Conservation (phyloP, 2,329 filamentous ascomycete genomes). For the Epichloe sibirici region DNA sequence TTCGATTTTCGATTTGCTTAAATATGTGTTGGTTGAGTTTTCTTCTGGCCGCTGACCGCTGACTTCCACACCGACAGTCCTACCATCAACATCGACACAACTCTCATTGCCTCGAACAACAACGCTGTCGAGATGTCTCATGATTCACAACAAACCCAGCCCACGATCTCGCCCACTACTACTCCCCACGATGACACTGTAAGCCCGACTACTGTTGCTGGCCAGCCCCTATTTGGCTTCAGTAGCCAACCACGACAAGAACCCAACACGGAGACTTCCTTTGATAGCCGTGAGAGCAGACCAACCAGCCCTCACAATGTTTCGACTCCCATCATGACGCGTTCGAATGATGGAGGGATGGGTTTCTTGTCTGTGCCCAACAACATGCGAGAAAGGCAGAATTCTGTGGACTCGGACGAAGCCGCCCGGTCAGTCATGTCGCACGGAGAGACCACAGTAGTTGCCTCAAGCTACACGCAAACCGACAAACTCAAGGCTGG, state of each 20-base stretch:
- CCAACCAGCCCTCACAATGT: conserved; percentile 65
- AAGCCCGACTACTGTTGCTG: conserved; percentile 27
- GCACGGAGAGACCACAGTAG: conserved; percentile 51
- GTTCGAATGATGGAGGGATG: conserved; percentile 32
- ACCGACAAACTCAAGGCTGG: conserved; percentile 27
- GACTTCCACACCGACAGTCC: conserved; percentile 23
- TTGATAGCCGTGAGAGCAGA: conserved; percentile 53
- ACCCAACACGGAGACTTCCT: conserved; percentile 42
- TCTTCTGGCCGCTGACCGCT: not conserved
- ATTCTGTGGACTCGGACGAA: conserved; percentile 58
- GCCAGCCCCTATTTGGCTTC: conserved; percentile 17
- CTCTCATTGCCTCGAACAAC: conserved; percentile 20
- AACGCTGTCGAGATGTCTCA: conserved; percentile 19
- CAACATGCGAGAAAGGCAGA: conserved; percentile 45
- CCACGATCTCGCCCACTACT: conserved; percentile 22
- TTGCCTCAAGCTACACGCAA: conserved; percentile 30
- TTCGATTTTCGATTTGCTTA: not conserved
- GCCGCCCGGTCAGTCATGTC: conserved; percentile 45
- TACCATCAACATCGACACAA: conserved; percentile 43
- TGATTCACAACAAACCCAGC: conserved; percentile 6
- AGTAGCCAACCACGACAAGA: conserved; percentile 25
- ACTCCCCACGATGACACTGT: conserved; percentile 24
- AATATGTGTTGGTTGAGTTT: not conserved
- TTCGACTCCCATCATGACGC: conserved; percentile 42
- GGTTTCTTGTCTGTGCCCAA: conserved; percentile 56